phyloP scores from a whole-genome alignment of 2,329 filamentous ascomycete species.

The Fusarium redolens region DNA sequence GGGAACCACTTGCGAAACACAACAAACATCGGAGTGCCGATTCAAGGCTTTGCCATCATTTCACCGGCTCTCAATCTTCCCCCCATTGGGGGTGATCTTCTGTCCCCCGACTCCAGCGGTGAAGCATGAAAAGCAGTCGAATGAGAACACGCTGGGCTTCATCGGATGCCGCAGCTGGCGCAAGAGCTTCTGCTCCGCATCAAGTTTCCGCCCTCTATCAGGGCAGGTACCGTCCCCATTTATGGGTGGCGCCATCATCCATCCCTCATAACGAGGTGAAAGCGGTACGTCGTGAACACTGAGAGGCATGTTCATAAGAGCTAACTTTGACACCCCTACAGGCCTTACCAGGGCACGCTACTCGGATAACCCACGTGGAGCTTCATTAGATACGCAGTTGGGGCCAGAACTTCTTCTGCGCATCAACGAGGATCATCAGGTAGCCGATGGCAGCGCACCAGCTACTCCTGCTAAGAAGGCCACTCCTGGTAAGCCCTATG shows the following conservation, averaged over 20 bases:
- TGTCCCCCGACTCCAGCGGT: neutral
- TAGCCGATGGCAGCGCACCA: slow-evolving; percentile 1
- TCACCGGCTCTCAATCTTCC: neutral
- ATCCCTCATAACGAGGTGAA: neutral
- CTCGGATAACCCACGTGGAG: neutral
- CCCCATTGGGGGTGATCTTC: neutral
- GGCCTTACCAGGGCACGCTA: neutral
- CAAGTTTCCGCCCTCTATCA: neutral
- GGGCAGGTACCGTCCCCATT: neutral
- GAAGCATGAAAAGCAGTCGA: neutral
- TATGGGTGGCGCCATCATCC: neutral
- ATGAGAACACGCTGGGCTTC: neutral
- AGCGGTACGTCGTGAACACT: neutral
- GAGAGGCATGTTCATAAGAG: neutral
- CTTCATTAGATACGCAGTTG: no score
- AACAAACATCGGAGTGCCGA: neutral
- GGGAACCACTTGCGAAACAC: neutral
- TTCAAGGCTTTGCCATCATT: neutral
- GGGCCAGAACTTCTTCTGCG: no score
- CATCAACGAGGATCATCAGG: neutral
- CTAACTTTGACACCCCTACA: neutral
- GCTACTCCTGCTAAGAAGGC: slow-evolving; percentile 38
- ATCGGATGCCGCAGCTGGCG: neutral
- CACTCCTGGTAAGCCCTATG: slow-evolving; percentile 28
- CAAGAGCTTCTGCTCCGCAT: neutral